Percentiles rank a stretch among this genome's conserved stretches.
These are phyloP conservation scores for Psilocybe tampanensis DNA, from an alignment of 768 basidiomycete genomes.

Conservation along the genomic window DNA sequence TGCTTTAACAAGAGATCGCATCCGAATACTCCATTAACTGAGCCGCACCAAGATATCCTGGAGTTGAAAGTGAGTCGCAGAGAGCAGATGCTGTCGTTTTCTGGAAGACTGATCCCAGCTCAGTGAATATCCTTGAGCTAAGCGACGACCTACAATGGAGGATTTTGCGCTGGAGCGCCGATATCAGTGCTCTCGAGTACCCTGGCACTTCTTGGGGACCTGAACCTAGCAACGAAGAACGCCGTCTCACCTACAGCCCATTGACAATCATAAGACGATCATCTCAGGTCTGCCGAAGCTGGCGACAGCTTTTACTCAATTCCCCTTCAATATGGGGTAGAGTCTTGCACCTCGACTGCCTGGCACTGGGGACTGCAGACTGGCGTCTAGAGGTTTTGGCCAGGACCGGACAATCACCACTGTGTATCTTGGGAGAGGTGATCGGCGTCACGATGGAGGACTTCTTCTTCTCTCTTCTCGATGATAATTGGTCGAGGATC, in stretches of 20 bases:
- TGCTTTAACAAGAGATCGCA: no score
- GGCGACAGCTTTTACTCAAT: background rate
- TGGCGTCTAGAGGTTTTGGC: conserved; percentile 1
- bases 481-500: background rate
- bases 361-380: background rate
- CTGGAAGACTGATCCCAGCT: no score
- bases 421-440: background rate
- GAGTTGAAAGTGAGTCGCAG: no score
- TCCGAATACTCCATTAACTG: no score
- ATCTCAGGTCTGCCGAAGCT: conserved; percentile 4
- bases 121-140: background rate
- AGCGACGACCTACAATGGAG: background rate
- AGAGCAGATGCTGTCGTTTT: no score
- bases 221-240: background rate
- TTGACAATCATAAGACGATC: background rate
- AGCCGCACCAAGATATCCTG: no score
- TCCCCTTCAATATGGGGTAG: conserved; percentile 5
- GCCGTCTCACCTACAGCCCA: background rate
- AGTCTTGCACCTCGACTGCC: background rate
- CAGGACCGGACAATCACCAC: background rate
- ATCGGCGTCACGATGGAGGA: background rate
- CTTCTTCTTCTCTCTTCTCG: background rate
- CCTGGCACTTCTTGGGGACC: background rate
- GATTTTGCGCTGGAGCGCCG: background rate
- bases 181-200: background rate